A percentile compares a stretch with the other conserved stretches of the same genome.
phyloP scores from a whole-genome alignment of 148 eudicot genomes.

The Agrostemma githago region DNA sequence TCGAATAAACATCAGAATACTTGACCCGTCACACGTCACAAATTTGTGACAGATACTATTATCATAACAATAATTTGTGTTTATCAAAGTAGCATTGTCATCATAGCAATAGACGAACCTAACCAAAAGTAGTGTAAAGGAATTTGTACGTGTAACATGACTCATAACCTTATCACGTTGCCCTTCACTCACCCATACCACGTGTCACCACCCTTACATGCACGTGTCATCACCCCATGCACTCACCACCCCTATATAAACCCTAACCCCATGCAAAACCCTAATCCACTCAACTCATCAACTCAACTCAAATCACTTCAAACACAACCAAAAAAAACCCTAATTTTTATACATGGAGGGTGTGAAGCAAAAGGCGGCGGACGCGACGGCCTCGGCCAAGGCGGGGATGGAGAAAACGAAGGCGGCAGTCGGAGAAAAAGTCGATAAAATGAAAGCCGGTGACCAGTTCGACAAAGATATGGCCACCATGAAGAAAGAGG shows the following conservation, averaged over 20 bases:
- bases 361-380: conserved; percentile 23
- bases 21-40: too few relatives aligned
- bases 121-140: too few relatives aligned
- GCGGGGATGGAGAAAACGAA: conserved; percentile 22
- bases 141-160: not conserved
- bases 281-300: too few relatives aligned
- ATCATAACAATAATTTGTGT: too few relatives aligned
- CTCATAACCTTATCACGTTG: not conserved
- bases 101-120: too few relatives aligned
- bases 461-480: conserved; percentile 25
- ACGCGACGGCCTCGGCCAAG: conserved; percentile 10
- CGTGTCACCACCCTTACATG: not conserved
- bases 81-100: too few relatives aligned
- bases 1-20: too few relatives aligned
- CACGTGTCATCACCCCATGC: conserved; percentile 7
- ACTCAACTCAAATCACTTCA: too few relatives aligned
- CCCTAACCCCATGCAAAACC: not conserved
- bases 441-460: conserved; percentile 15
- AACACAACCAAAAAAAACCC: not conserved
- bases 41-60: too few relatives aligned
- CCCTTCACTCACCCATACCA: not conserved
- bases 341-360: conserved; percentile 2
- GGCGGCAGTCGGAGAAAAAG: conserved; percentile 23
- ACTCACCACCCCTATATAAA: conserved; percentile 4
- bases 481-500: conserved; percentile 13